Evolutionary conservation across 1,284 basidiomycete species (phyloP), one percentile per base, ranked within the genome.

Genomic region (Exsudoporus floridanus): DNA sequence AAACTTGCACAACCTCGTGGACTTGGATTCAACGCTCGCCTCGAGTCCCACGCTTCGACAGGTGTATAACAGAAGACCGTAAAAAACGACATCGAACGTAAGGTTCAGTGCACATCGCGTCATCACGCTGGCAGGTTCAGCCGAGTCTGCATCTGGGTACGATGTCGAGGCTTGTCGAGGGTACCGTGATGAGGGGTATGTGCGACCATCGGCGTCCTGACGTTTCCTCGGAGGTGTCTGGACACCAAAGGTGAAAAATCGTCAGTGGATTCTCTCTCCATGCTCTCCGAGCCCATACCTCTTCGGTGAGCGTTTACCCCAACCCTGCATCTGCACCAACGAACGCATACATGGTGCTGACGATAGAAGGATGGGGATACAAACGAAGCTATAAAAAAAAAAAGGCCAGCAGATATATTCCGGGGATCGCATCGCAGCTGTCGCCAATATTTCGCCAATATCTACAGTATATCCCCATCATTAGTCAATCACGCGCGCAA

Each of bases 161-260:
- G 34, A 30, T 19, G 9, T 14, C 5, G 43, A 18, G 18, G 35
- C 5, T n/a, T n/a, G n/a, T n/a, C n/a, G n/a, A n/a, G n/a, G n/a
- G n/a, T n/a, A n/a, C n/a, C n/a, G n/a, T 1, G 41, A 34, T 27
- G 43, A 13, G 10, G 18, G 3, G 0, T 9, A 28, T 3, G 10
- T 6, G 5, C n/a, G 1, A 1, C 23, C 10, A 4, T 12, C 18
- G 3, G 4, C 16, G 37, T 18, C 21, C 31, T 50, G 52, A 19
- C 47, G 64, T 62, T 60, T 62, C 42, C 49, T 50, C 18, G 56
- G 50, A 33, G 60, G 62, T n/a, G 61, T 66, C 61, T 66, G 12
- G 3, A 16, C 8, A 12, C 6, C 6, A 3, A 16, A 40, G 18
- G 25, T 19, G n/a, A n/a, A n/a, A 4, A 14, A 10, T 27, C 16